phyloP scores from a whole-genome alignment of 352 stramenopile genomes.

The Pythium apleroticum region DNA sequence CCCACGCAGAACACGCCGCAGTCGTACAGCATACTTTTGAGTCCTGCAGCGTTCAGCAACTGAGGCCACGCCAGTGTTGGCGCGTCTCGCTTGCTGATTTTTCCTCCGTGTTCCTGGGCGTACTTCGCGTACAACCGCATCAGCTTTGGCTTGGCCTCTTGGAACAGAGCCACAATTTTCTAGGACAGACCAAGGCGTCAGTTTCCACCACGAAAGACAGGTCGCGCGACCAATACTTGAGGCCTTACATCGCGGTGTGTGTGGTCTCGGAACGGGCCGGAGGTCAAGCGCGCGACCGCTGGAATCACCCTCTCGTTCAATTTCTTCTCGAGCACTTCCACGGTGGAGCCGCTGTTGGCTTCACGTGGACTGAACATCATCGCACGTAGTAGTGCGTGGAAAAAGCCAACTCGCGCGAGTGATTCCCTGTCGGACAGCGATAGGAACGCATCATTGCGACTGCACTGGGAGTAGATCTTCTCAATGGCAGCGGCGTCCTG shows the following conservation, averaged over 20 bases:
- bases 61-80: constrained; percentile 36
- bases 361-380: constrained; percentile 39
- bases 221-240: neutral
- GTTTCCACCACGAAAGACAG: neutral
- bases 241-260: constrained; percentile 65
- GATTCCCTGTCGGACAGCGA: constrained; percentile 53
- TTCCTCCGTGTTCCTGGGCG: constrained; percentile 36
- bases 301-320: constrained; percentile 50
- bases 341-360: constrained; percentile 5
- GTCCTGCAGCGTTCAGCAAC: constrained; percentile 40
- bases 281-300: constrained; percentile 56
- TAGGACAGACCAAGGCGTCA: constrained; percentile 17
- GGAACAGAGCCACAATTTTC: constrained; percentile 66
- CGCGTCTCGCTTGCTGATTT: constrained; percentile 5
- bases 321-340: constrained; percentile 42
- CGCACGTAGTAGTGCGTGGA: constrained; percentile 59
- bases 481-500: constrained; percentile 37
- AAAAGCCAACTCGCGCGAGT: constrained; percentile 65
- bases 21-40: constrained; percentile 76
- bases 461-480: constrained; percentile 40
- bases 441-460: constrained; percentile 40
- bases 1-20: constrained; percentile 76
- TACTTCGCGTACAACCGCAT: constrained; percentile 73
- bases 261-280: constrained; percentile 68
- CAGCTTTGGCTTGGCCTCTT: constrained; percentile 75